Evolutionary conservation across 768 basidiomycete genomes (phyloP).

Genomic region (Astraeus odoratus): DNA sequence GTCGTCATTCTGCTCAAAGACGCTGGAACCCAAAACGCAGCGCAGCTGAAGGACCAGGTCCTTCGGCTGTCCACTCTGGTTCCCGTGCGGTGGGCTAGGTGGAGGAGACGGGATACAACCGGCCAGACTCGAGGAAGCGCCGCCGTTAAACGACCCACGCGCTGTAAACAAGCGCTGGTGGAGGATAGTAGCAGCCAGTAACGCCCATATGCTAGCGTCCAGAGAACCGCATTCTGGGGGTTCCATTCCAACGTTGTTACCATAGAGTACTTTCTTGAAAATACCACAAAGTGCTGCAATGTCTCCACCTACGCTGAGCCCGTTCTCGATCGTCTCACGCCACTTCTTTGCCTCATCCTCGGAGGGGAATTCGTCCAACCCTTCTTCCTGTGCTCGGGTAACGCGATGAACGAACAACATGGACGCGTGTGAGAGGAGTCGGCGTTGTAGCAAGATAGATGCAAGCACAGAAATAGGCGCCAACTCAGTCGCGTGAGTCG

Average conservation of each 20-base stretch:
- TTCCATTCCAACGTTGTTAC: constrained; percentile 26
- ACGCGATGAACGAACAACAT: constrained; percentile 47
- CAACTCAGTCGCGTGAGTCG: constrained; percentile 8
- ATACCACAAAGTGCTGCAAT: constrained; percentile 46
- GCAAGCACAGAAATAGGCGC: constrained; percentile 48
- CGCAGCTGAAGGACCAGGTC: constrained; percentile 43
- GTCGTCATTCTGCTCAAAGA: constrained; percentile 31
- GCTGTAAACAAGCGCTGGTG: constrained; percentile 54
- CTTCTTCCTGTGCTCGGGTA: constrained; percentile 15
- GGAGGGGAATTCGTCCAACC: constrained; percentile 10
- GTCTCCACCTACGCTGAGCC: constrained; percentile 55
- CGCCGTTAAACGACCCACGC: constrained; percentile 13
- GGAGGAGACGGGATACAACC: constrained; percentile 49
- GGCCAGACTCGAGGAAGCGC: constrained; percentile 19
- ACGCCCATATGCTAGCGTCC: constrained; percentile 42
- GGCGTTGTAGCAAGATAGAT: constrained; percentile 40
- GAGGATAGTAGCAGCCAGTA: constrained; percentile 55
- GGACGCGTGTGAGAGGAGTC: constrained; percentile 46
- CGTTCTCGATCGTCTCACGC: constrained; percentile 47
- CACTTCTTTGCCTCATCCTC: constrained; percentile 31
- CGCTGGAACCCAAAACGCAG: constrained; percentile 46
- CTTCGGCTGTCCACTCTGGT: constrained; percentile 13
- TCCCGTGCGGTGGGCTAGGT: constrained; percentile 39
- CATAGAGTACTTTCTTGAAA: constrained; percentile 53
- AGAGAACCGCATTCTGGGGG: constrained; percentile 23